Evolutionary conservation across 2,329 filamentous ascomycete species (phyloP).

Genomic region (Chrysoporthe cubensis): DNA sequence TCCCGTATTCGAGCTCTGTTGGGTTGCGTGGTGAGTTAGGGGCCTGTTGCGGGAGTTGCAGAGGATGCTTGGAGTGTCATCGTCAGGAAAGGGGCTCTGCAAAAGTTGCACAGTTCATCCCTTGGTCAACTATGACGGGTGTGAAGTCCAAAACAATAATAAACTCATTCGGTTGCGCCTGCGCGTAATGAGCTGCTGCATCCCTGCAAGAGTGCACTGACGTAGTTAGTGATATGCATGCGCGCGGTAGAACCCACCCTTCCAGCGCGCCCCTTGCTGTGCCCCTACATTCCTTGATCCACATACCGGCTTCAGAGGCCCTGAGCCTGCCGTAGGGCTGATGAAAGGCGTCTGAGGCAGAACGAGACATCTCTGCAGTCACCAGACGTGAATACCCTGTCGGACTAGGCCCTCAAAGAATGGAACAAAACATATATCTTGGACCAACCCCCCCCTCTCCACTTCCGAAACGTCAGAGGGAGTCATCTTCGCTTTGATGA

Average conservation of each 20-base stretch:
- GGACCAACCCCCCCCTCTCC: too few species aligned
- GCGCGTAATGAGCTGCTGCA: conserved; percentile 11
- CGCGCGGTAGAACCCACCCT: background rate
- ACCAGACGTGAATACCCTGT: background rate
- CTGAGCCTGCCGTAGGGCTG: background rate
- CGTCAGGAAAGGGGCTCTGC: background rate
- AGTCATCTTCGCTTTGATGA: too few species aligned
- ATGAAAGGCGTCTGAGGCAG: background rate
- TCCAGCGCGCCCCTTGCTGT: background rate
- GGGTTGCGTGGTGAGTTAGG: background rate
- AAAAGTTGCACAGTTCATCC: conserved; percentile 9
- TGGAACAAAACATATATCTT: too few species aligned
- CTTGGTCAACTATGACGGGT: conserved; percentile 5
- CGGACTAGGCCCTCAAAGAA: background rate
- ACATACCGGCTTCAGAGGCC: background rate
- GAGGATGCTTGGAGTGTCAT: background rate
- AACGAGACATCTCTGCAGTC: background rate
- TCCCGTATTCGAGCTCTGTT: background rate
- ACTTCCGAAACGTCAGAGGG: too few species aligned
- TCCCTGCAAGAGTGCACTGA: conserved; percentile 7
- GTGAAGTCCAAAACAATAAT: conserved; percentile 14
- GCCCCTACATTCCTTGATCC: background rate
- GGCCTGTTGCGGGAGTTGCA: background rate
- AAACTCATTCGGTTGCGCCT: conserved; percentile 10
- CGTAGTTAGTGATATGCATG: conserved; percentile 17